These are phyloP conservation scores for Setaria viridis DNA, from an alignment of 202 grass and related monocot genomes.

Conservation along the genomic window DNA sequence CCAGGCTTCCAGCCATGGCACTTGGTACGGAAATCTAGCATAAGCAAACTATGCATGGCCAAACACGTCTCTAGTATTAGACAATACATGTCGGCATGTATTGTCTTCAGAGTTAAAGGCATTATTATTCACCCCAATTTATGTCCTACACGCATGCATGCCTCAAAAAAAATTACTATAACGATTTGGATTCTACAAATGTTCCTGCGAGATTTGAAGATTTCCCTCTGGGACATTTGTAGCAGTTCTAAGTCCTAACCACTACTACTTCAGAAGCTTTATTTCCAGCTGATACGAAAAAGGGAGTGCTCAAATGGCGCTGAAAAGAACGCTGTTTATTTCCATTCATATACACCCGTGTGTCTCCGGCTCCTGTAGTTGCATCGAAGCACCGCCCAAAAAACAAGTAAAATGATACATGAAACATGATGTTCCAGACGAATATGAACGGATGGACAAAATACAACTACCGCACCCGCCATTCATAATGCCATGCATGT, in stretches of 20 bases:
- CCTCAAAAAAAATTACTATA: background rate
- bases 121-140: background rate
- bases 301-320: background rate
- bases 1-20: background rate
- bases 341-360: slow-evolving; percentile 16
- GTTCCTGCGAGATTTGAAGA: background rate
- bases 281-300: background rate
- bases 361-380: slow-evolving; percentile 23
- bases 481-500: background rate
- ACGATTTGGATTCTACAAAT: background rate
- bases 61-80: slow-evolving; percentile 7
- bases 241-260: background rate
- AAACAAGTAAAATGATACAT: slow-evolving; percentile 46
- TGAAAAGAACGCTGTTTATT: background rate
- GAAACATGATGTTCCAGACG: background rate
- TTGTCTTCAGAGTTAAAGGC: background rate
- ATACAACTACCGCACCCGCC: background rate
- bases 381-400: slow-evolving; percentile 7
- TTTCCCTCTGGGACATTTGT: background rate
- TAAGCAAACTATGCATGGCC: background rate
- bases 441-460: slow-evolving; percentile 25
- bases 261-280: background rate
- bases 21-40: slow-evolving; percentile 20
- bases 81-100: background rate
- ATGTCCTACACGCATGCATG: background rate